A percentile compares a stretch with the other conserved stretches of the same genome.
Conservation (phyloP, 2,329 filamentous ascomycete species). For the Eurotiales sp. region DNA sequence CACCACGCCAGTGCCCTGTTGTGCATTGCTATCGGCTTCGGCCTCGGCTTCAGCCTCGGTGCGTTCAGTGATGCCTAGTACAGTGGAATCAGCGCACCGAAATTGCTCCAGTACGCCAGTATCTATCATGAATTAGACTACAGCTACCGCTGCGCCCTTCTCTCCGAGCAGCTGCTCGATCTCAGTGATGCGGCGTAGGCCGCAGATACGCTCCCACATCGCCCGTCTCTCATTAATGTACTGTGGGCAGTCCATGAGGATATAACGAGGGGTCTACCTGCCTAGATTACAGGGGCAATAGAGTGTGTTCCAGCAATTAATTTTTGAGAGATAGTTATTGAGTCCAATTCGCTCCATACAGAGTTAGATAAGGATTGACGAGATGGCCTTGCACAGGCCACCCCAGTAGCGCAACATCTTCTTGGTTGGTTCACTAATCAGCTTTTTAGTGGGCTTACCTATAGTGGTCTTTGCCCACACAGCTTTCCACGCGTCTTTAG, state of each 20-base stretch:
- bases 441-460: neutral
- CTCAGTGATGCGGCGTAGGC: neutral
- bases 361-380: neutral
- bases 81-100: neutral
- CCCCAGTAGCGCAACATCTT: neutral
- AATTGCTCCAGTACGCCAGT: neutral
- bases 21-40: neutral
- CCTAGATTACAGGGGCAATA: neutral
- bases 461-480: neutral
- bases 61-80: neutral
- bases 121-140: neutral
- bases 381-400: neutral
- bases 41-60: neutral
- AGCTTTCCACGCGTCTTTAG: neutral
- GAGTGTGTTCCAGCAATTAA: neutral
- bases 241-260: neutral
- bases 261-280: neutral
- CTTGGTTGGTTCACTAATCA: neutral
- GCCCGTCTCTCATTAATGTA: neutral
- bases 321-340: neutral
- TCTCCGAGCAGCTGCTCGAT: neutral
- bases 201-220: neutral
- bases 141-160: neutral
- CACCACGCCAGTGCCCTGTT: neutral
- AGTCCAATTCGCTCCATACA: neutral